Base-by-base conservation (phyloP, 768 basidiomycete species). In the Trametes sanguinea region DNA sequence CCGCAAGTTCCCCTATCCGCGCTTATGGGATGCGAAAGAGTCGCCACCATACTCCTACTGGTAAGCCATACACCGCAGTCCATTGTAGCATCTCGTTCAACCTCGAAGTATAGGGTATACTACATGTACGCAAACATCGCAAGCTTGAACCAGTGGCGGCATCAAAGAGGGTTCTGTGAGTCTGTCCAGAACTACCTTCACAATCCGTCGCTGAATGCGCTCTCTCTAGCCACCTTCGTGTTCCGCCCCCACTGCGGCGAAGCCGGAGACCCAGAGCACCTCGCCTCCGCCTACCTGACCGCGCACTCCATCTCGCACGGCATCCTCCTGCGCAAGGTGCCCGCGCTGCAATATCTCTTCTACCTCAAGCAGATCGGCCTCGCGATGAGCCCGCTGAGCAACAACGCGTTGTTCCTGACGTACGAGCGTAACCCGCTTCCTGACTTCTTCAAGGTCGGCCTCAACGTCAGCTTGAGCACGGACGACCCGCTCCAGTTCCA, bases 241-340 rank as follows among this genome's bases (percentile, higher is more conserved):
- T 85, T 99, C 62, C 89, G 97, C 35, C 97, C 97, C 0, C 97
- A 99, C 74, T 91, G 90, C 35, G 97, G 97, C 53, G 97, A 99
- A 80, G 97, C 97, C 0, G 97, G 97, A 32, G 97, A 99, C 72
- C 92, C 97, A 0, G 97, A 98, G 73, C 97, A 99, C 73, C 83
- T 99, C 10, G 92, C 95, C 0, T 94, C 97, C 2, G 92, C 96
- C 2, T 99, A 94, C 84, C 81, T 99, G 27, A 94, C 94, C 1
- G 90, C 95, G 2, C 96, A 98, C 71, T 98, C 95, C 1, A 98
- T 99, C 71, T 98, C 97, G 9, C 97, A 99, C 70, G 97, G 97
- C n/a, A 99, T 99, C 73, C 80, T 98, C 17, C 83, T 99, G 8
- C 90, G 97, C 61, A 99, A 99, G 75, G 96, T 99, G 5, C 97